These are phyloP conservation scores for Priceomyces carsonii DNA, from an alignment of 805 yeast genomes.

Conservation along the genomic window DNA sequence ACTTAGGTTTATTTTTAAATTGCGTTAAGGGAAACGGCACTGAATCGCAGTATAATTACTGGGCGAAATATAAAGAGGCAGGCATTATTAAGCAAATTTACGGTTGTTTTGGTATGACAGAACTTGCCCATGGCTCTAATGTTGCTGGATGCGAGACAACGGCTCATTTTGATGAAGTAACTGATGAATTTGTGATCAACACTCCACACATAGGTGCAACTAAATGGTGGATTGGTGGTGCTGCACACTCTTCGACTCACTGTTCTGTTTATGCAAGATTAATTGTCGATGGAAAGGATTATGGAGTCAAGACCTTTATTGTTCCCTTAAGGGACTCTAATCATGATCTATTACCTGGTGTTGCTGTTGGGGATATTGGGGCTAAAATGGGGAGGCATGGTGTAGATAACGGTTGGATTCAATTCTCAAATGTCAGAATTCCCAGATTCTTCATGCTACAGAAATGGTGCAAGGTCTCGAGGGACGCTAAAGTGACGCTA, in stretches of 20 bases:
- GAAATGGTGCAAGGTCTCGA: conserved; percentile 69
- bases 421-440: conserved; percentile 77
- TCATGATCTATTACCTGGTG: conserved; percentile 76
- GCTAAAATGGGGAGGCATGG: conserved; percentile 96
- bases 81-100: conserved; percentile 41
- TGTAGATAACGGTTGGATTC: conserved; percentile 96
- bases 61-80: conserved; percentile 37
- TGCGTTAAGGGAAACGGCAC: conserved; percentile 45
- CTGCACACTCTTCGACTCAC: conserved; percentile 92
- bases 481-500: conserved; percentile 67
- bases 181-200: conserved; percentile 70
- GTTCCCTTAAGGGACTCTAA: conserved; percentile 82
- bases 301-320: conserved; percentile 90
- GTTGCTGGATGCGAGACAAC: conserved; percentile 94
- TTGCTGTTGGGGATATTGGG: conserved; percentile 89
- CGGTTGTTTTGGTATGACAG: conserved; percentile 95
- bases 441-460: conserved; percentile 84
- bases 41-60: conserved; percentile 35
- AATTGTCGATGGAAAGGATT: conserved; percentile 77
- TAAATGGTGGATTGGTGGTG: conserved; percentile 99
- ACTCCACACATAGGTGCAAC: conserved; percentile 94
- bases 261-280: conserved; percentile 83
- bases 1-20: conserved; percentile 39
- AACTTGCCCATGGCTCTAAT: conserved; percentile 89
- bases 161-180: conserved; percentile 68